These are phyloP conservation scores for Anthracocystis walkeri DNA, from an alignment of 1,284 basidiomycete species.

Conservation along the genomic window DNA sequence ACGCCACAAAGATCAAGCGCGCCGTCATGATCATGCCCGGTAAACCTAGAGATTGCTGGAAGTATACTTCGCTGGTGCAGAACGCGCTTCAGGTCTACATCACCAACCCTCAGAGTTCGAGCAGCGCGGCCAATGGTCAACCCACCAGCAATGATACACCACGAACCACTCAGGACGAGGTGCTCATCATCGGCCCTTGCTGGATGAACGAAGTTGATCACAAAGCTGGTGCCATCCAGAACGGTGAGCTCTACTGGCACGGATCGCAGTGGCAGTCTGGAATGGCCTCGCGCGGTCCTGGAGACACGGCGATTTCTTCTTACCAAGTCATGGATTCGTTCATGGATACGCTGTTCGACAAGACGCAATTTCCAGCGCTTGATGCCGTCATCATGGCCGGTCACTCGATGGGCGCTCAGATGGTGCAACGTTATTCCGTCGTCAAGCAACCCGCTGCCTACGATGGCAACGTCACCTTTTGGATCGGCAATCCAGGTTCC, in stretches of 20 bases:
- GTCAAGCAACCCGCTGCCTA: slow-evolving; percentile 51
- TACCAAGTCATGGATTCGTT: slow-evolving; percentile 60
- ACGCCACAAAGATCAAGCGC: slow-evolving; percentile 56
- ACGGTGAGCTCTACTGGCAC: slow-evolving; percentile 57
- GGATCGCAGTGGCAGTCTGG: slow-evolving; percentile 59
- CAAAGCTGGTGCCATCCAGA: slow-evolving; percentile 35
- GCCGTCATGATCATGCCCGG: slow-evolving; percentile 64
- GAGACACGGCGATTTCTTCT: slow-evolving; percentile 31
- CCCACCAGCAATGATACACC: background rate
- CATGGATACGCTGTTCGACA: slow-evolving; percentile 57
- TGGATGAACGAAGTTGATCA: slow-evolving; percentile 59
- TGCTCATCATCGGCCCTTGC: slow-evolving; percentile 59
- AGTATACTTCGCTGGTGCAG: slow-evolving; percentile 58
- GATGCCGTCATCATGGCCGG: slow-evolving; percentile 57
- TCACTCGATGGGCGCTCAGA: slow-evolving; percentile 66
- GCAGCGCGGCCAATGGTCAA: slow-evolving; percentile 20
- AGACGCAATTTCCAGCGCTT: slow-evolving; percentile 52
- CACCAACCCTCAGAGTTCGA: slow-evolving; percentile 29
- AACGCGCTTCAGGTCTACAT: slow-evolving; percentile 51
- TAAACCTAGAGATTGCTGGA: slow-evolving; percentile 65
- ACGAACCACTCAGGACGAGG: slow-evolving; percentile 23
- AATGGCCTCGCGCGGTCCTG: slow-evolving; percentile 44
- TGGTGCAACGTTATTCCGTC: slow-evolving; percentile 56
- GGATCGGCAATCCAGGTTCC: slow-evolving; percentile 63
- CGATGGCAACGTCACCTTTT: slow-evolving; percentile 57